These are phyloP conservation scores for Podila verticillata DNA, from an alignment of 192 early-diverging fungal genomes.

Conservation along the genomic window DNA sequence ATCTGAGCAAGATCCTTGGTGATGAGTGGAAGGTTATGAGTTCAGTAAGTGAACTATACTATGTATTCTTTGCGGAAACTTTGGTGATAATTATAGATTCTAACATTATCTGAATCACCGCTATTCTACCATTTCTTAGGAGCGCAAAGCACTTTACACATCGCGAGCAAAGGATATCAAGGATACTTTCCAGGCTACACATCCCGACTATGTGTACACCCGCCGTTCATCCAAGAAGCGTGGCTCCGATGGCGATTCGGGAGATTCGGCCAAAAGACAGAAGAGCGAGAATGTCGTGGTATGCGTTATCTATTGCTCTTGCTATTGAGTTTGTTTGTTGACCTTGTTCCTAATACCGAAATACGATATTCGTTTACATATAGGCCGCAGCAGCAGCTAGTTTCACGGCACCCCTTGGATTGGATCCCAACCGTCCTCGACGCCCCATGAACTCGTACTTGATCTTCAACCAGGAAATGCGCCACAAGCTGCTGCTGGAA, in stretches of 20 bases:
- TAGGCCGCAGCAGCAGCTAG: not conserved
- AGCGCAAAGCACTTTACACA: constrained; percentile 65
- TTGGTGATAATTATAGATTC: too few relatives aligned
- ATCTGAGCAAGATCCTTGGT: constrained; percentile 71
- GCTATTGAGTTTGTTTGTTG: not conserved
- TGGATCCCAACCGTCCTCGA: constrained; percentile 60
- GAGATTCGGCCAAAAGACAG: constrained; percentile 34
- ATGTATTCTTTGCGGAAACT: not conserved
- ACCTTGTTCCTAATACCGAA: not conserved
- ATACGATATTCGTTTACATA: not conserved
- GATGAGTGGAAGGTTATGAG: constrained; percentile 72
- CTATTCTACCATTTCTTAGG: constrained; percentile 19
- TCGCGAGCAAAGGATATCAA: constrained; percentile 67
- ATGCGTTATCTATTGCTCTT: constrained; percentile 2
- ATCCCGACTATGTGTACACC: constrained; percentile 66
- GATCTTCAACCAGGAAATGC: constrained; percentile 70
- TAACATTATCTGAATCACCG: too few relatives aligned
- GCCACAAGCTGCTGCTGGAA: constrained; percentile 60
- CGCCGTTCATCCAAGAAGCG: constrained; percentile 59
- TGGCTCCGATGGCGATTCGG: constrained; percentile 7
- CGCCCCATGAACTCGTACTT: constrained; percentile 70
- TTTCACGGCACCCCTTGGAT: constrained; percentile 8
- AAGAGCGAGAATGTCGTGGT: constrained; percentile 20
- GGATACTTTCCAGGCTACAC: constrained; percentile 64
- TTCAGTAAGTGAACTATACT: constrained; percentile 25